Evolutionary conservation across 169 alveolate species (phyloP).

Genomic region (Plasmodium gallinaceum): DNA sequence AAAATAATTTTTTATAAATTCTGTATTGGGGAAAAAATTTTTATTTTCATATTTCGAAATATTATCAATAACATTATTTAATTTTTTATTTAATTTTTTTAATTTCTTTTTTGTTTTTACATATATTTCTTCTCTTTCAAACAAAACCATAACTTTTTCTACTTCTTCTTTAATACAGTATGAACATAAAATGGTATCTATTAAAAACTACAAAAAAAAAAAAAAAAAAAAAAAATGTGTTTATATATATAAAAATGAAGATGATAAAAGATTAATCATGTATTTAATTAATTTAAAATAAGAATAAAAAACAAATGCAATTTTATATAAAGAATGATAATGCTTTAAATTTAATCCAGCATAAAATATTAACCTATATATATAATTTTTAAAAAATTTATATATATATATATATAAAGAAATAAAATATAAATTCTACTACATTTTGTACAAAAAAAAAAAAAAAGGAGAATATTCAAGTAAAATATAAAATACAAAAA

Average conservation of each 20-base stretch:
- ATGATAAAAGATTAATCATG: not conserved
- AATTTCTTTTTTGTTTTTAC: conserved; percentile 8
- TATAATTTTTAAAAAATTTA: too few relatives aligned
- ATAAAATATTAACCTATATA: not conserved
- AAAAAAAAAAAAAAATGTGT: conserved; percentile 7
- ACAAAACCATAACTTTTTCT: not conserved
- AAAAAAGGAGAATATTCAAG: not conserved
- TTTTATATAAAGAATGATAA: not conserved
- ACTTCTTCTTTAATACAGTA: conserved; percentile 41
- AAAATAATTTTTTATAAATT: conserved; percentile 7
- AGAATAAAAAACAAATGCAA: not conserved
- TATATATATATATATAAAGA: too few relatives aligned
- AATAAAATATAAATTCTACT: not conserved
- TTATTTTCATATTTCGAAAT: conserved; percentile 31
- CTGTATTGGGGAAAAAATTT: conserved; percentile 20
- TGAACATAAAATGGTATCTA: conserved; percentile 37
- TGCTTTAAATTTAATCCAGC: not conserved
- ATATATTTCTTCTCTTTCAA: not conserved
- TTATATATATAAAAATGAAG: not conserved
- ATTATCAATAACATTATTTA: conserved; percentile 18
- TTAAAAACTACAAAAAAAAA: conserved; percentile 24
- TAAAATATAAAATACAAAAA: not conserved
- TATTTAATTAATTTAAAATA: not conserved
- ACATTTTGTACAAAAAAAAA: too few relatives aligned
- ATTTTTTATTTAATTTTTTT: conserved; percentile 13